These are phyloP conservation scores for Solanum hybrid DNA, from an alignment of 305 asterid genomes.

Conservation along the genomic window DNA sequence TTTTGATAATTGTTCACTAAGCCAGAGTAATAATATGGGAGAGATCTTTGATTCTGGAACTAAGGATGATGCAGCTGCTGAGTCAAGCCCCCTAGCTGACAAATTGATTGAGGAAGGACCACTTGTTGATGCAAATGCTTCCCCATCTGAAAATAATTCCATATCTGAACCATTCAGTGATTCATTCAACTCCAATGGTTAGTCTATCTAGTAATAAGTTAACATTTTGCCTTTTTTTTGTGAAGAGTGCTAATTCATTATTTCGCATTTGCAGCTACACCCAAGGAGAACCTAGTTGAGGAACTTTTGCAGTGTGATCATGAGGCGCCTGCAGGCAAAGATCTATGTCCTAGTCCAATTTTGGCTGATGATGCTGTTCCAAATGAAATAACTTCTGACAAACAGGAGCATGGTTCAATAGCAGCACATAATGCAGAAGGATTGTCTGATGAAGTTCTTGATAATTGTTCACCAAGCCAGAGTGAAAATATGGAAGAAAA, in stretches of 20 bases:
- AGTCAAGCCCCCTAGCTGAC: neutral
- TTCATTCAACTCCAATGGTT: neutral
- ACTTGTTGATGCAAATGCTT: neutral
- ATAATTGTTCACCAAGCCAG: neutral
- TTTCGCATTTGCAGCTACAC: neutral
- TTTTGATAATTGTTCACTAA: neutral
- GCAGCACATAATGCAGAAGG: neutral
- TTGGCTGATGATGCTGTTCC: neutral
- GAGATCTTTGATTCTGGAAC: constrained; percentile 1
- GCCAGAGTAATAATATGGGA: neutral
- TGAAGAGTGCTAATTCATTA: neutral
- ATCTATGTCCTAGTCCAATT: neutral
- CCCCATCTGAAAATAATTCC: neutral
- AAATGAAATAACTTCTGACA: neutral
- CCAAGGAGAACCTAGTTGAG: neutral
- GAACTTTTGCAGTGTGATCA: neutral
- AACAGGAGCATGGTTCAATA: neutral
- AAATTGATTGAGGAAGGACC: neutral
- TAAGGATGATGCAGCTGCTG: constrained; percentile 1
- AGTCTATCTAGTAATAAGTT: neutral
- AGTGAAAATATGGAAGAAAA: neutral
- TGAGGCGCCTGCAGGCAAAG: neutral
- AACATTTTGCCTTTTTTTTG: neutral
- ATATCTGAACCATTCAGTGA: neutral
- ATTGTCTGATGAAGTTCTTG: neutral